phyloP scores from a whole-genome alignment of 2,329 filamentous ascomycete genomes.

The Paracamarosporium sp. region DNA sequence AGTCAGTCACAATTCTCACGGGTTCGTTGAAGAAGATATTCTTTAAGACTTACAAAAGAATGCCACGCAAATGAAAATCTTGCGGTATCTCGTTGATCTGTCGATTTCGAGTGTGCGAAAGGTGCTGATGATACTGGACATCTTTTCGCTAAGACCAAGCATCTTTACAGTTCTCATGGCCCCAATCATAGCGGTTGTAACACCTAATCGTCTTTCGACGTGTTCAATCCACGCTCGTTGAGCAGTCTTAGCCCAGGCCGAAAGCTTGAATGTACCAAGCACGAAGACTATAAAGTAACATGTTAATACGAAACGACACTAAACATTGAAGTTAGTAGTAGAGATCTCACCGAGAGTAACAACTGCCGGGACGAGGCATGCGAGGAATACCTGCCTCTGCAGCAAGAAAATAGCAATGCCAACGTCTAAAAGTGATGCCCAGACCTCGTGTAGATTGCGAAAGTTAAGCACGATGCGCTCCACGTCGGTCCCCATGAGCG shows the following conservation, averaged over 20 bases:
- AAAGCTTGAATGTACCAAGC: slow-evolving; percentile 11
- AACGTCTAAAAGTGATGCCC: slow-evolving; percentile 16
- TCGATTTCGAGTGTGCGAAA: slow-evolving; percentile 13
- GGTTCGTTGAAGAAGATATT: neutral
- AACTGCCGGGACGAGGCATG: slow-evolving; percentile 11
- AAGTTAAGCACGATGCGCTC: slow-evolving; percentile 17
- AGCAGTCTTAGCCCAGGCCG: slow-evolving; percentile 8
- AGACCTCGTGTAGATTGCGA: slow-evolving; percentile 15
- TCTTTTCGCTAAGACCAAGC: slow-evolving; percentile 11
- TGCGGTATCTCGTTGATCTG: slow-evolving; percentile 10
- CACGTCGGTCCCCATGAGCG: slow-evolving; percentile 19
- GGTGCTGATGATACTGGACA: slow-evolving; percentile 12
- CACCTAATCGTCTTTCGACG: slow-evolving; percentile 11
- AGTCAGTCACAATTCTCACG: slow-evolving; percentile 1
- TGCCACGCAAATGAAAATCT: slow-evolving; percentile 13
- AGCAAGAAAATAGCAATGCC: slow-evolving; percentile 15
- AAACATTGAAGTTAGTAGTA: slow-evolving; percentile 6
- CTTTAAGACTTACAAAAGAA: slow-evolving; percentile 9
- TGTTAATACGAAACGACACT: neutral
- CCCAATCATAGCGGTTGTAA: slow-evolving; percentile 11
- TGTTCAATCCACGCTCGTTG: slow-evolving; percentile 14
- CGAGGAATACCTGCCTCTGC: slow-evolving; percentile 11
- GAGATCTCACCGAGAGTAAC: slow-evolving; percentile 11
- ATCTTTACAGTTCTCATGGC: slow-evolving; percentile 15
- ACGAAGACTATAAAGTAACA: slow-evolving; percentile 10